These are phyloP conservation scores for Cordyceps sp. DNA, from an alignment of 2,329 filamentous ascomycete genomes.

Conservation along the genomic window DNA sequence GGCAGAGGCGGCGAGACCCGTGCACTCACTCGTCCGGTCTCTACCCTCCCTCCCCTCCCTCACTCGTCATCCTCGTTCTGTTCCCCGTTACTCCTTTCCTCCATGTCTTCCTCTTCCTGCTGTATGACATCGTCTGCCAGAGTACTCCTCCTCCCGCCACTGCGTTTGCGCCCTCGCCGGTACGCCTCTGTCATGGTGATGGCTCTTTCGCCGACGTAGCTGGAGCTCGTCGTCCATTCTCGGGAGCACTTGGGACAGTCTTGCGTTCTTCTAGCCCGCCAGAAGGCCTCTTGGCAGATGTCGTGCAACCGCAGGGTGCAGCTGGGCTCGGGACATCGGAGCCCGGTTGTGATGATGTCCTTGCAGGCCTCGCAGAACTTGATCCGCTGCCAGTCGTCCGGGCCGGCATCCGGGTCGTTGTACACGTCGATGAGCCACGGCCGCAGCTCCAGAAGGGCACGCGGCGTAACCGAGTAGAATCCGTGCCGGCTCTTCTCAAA, in stretches of 20 bases:
- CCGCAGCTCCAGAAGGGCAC: constrained; percentile 70
- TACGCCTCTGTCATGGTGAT: constrained; percentile 36
- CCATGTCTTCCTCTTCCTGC: constrained; percentile 8
- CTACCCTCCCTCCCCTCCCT: background rate
- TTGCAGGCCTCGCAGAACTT: constrained; percentile 80
- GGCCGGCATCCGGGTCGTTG: constrained; percentile 53
- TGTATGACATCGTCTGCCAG: constrained; percentile 18
- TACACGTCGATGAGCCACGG: constrained; percentile 79
- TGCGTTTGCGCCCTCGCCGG: constrained; percentile 23
- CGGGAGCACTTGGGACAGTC: constrained; percentile 46
- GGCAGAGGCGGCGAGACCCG: background rate
- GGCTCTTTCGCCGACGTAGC: constrained; percentile 39
- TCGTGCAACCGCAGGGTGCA: constrained; percentile 63
- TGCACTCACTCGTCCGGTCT: background rate
- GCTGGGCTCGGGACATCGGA: constrained; percentile 53
- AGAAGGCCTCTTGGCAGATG: constrained; percentile 58
- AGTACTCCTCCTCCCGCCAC: constrained; percentile 14
- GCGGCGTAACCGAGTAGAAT: constrained; percentile 61
- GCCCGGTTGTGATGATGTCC: constrained; percentile 73
- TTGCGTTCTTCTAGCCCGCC: constrained; percentile 43
- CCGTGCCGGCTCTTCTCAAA: constrained; percentile 55
- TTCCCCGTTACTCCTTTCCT: constrained; percentile 3
- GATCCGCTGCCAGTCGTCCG: constrained; percentile 53
- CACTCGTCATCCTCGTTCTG: constrained; percentile 1
- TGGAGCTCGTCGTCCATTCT: constrained; percentile 29